Evolutionary conservation across 768 basidiomycete genomes (phyloP), one percentile per base, ranked within the genome.

Genomic region (Mrakia frigida): DNA sequence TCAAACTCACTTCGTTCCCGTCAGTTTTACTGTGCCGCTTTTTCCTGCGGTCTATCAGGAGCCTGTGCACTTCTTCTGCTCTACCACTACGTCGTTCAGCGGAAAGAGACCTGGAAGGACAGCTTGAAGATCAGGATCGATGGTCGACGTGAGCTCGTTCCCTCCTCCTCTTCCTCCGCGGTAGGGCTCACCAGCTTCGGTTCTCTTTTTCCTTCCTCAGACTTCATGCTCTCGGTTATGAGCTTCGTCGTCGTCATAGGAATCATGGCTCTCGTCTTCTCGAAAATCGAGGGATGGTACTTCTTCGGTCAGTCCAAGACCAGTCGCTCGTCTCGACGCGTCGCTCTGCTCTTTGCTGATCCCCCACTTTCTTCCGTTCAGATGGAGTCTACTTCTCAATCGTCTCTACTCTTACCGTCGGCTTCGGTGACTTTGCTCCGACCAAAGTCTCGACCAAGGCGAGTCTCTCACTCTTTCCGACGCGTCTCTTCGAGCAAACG

Each of bases 231-330:
- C 41, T 72, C 70, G 0, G 70, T 77, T 46, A 14, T 41, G 39
- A 14, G 16, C 25, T 77, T 77, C 14, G 70, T 77, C 33, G 23
- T 70, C 13, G 70, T 77, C 6, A 67, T 77, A 16, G 75, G 28
- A n/a, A 43, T 78, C 33, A 63, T 74, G 63, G 77, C 71, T 14
- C 77, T 78, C 35, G 79, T 82, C 1, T 85, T 84, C 67, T 77
- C 74, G 33, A 70, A 72, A 3, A 81, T 84, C 39, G 83, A 85
- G 74, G 82, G 81, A 7, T 85, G 84, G 84, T 68, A n/a, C n/a
- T 67, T 43, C 14, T 31, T 53, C 25, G 68, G 43, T 50, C 50
- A 63, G 0, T 81, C 79, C 52, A n/a, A n/a, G n/a, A n/a, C 82
- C 39, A 74, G 73, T 31, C 4, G 6, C n/a, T n/a, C 6, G 65